Conservation (phyloP, 192 early-diverging fungal species). For the Backusella tuberculispora region DNA sequence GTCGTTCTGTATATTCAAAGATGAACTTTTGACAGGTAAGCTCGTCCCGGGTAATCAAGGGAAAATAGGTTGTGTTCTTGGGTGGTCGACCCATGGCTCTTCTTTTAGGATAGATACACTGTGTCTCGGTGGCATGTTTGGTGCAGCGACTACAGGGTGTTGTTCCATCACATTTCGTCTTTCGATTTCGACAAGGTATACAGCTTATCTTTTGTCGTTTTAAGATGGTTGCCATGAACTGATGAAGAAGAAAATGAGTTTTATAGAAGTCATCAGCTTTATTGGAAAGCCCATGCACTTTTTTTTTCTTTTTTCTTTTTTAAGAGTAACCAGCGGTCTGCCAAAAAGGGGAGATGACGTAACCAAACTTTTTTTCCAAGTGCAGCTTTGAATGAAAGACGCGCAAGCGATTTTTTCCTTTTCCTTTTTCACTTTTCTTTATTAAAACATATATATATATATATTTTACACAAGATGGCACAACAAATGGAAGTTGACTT, state of each 20-base stretch:
- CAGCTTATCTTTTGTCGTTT: slow-evolving; percentile 26
- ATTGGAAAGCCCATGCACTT: no score
- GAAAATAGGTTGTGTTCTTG: slow-evolving; percentile 33
- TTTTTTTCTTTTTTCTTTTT: no score
- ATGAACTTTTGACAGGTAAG: slow-evolving; percentile 25
- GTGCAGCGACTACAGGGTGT: slow-evolving; percentile 20
- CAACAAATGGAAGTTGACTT: slow-evolving; percentile 75
- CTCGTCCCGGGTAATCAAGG: neutral
- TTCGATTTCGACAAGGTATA: slow-evolving; percentile 26
- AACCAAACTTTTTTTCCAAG: neutral
- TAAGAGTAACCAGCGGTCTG: no score
- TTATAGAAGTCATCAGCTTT: no score
- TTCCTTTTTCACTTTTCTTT: neutral
- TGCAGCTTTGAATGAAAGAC: slow-evolving; percentile 9
- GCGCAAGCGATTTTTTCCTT: slow-evolving; percentile 4
- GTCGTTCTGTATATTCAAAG: slow-evolving; percentile 20
- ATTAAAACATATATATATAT: neutral
- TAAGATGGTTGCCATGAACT: no score
- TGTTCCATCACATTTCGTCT: slow-evolving; percentile 30
- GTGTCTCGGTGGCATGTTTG: neutral
- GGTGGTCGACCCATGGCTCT: slow-evolving; percentile 33
- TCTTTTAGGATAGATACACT: slow-evolving; percentile 15
- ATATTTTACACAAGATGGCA: slow-evolving; percentile 4
- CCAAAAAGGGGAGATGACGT: neutral
- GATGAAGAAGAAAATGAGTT: no score